A percentile compares a stretch with the other conserved stretches of the same genome.
Evolutionary conservation across 2,329 filamentous ascomycete genomes (phyloP).

Genomic region (Elsinoe fawcettii): DNA sequence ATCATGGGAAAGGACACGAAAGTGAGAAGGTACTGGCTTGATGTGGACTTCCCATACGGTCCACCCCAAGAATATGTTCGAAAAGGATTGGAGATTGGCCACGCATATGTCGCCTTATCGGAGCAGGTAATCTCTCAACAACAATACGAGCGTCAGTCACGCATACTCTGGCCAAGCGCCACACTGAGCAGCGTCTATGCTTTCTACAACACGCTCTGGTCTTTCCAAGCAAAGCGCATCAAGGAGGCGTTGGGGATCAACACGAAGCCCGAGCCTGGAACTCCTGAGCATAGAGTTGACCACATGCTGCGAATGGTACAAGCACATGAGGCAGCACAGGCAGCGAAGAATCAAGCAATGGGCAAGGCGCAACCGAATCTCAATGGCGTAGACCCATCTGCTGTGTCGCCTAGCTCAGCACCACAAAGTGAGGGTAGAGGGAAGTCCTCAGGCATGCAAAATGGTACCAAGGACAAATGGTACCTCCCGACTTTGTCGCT

Average conservation of each 20-base stretch:
- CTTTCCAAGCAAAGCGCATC: constrained; percentile 30
- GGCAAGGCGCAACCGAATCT: constrained; percentile 18
- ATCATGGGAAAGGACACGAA: constrained; percentile 34
- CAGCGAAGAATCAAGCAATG: constrained; percentile 16
- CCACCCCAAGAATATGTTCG: constrained; percentile 43
- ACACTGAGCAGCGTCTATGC: constrained; percentile 30
- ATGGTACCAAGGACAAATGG: background rate
- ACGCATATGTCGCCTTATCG: constrained; percentile 35
- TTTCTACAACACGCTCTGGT: constrained; percentile 28
- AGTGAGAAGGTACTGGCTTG: constrained; percentile 40
- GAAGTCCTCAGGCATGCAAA: background rate
- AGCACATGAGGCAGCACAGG: constrained; percentile 23
- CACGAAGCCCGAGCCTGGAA: constrained; percentile 25
- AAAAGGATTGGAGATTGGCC: constrained; percentile 37
- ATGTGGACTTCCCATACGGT: constrained; percentile 41
- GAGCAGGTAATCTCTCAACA: constrained; percentile 33
- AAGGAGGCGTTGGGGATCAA: constrained; percentile 33
- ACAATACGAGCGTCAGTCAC: constrained; percentile 34
- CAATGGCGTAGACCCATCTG: constrained; percentile 1
- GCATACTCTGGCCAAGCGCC: constrained; percentile 33
- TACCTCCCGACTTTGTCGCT: constrained; percentile 5
- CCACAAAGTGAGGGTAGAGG: constrained; percentile 4
- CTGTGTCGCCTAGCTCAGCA: background rate
- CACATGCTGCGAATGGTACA: constrained; percentile 26
- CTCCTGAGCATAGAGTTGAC: constrained; percentile 27